phyloP scores from a whole-genome alignment of 768 basidiomycete genomes.

The Filobasidium floriforme region DNA sequence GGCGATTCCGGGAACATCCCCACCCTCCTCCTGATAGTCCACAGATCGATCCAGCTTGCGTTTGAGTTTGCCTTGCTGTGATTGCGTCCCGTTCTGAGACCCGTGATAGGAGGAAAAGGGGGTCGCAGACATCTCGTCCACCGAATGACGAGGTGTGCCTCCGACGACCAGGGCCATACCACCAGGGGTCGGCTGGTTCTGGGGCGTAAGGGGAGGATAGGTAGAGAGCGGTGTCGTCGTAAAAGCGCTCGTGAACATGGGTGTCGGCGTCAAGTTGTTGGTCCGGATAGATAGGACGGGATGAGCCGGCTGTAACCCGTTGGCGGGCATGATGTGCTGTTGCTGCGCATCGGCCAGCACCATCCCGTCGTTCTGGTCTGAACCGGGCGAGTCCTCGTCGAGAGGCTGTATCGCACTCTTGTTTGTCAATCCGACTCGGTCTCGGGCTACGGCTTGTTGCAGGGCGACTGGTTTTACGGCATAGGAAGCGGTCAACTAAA shows the following conservation, averaged over 20 bases:
- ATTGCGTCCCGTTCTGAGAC: neutral
- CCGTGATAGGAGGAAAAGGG: neutral
- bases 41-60: neutral
- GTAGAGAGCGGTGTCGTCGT: slow-evolving; percentile 3
- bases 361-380: too few relatives aligned
- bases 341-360: too few relatives aligned
- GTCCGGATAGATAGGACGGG: neutral
- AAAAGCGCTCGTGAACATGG: slow-evolving; percentile 4
- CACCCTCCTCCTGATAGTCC: neutral
- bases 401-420: neutral
- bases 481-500: neutral
- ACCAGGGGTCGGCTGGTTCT: neutral
- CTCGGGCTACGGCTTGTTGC: neutral
- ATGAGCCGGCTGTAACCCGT: neutral
- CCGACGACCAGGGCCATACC: neutral
- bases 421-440: neutral
- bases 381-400: too few relatives aligned
- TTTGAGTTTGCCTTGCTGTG: slow-evolving; percentile 1
- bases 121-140: neutral
- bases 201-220: neutral
- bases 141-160: neutral
- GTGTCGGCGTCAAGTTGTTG: slow-evolving; percentile 1
- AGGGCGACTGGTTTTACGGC: neutral
- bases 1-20: neutral
- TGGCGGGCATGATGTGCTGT: neutral